A percentile compares a stretch with the other conserved stretches of the same genome.
Evolutionary conservation across 2,329 filamentous ascomycete species (phyloP).

Genomic region (Fusarium chaquense): DNA sequence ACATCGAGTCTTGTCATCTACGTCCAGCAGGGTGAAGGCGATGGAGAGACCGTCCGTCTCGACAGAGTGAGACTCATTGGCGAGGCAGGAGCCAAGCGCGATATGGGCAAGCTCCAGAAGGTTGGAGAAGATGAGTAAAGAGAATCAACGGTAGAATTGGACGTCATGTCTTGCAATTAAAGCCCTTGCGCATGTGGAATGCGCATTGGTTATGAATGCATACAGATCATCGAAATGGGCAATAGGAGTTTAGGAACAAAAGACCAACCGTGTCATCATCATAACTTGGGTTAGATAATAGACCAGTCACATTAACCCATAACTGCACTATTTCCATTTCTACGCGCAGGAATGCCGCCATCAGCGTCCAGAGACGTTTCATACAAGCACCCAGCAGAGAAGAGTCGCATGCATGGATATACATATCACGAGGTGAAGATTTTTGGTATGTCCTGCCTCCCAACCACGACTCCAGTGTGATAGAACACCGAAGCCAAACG

Average conservation of each 20-base stretch:
- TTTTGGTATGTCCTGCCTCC: slow-evolving; percentile 59
- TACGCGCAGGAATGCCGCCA: background rate
- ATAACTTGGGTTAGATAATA: slow-evolving; percentile 41
- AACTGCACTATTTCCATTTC: background rate
- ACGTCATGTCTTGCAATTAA: slow-evolving; percentile 5
- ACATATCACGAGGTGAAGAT: slow-evolving; percentile 13
- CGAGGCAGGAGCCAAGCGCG: slow-evolving; percentile 89
- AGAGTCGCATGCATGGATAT: background rate
- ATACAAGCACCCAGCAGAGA: background rate
- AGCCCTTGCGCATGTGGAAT: background rate
- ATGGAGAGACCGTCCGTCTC: slow-evolving; percentile 86
- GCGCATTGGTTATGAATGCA: slow-evolving; percentile 20
- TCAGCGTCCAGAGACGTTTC: background rate
- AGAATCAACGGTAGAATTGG: background rate
- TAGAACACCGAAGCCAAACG: slow-evolving; percentile 54
- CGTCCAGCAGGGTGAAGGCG: slow-evolving; percentile 85
- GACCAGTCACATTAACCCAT: slow-evolving; percentile 17
- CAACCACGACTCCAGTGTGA: slow-evolving; percentile 50
- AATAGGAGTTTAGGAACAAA: slow-evolving; percentile 41
- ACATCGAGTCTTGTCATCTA: slow-evolving; percentile 89
- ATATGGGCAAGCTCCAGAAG: slow-evolving; percentile 96
- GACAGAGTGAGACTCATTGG: slow-evolving; percentile 85
- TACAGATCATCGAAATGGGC: slow-evolving; percentile 21
- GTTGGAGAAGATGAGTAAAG: slow-evolving; percentile 79
- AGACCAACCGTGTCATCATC: slow-evolving; percentile 20